A percentile compares a stretch with the other conserved stretches of the same genome.
phyloP scores from a whole-genome alignment of 805 yeast species.

The Peterozyma xylosa region DNA sequence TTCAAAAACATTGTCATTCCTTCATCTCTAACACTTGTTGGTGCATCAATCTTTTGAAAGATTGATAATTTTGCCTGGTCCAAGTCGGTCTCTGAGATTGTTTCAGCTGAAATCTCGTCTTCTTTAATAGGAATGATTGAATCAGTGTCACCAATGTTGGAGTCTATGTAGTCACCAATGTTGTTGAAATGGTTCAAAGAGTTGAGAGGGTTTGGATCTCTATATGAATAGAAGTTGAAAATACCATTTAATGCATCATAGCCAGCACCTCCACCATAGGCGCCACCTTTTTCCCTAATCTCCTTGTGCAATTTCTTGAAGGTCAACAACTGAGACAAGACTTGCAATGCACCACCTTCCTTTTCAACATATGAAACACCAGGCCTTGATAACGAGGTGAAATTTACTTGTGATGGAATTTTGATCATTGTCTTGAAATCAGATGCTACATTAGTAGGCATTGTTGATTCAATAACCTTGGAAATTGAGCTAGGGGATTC shows the following conservation, averaged over 20 bases:
- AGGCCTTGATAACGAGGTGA: constrained; percentile 57
- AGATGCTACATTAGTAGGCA: background rate
- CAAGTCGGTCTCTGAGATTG: constrained; percentile 47
- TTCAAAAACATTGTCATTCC: constrained; percentile 60
- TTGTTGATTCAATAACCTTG: background rate
- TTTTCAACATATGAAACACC: constrained; percentile 62
- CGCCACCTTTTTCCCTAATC: constrained; percentile 93
- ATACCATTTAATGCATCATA: constrained; percentile 78
- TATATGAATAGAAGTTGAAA: constrained; percentile 78
- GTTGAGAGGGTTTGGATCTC: constrained; percentile 83
- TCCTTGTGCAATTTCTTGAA: constrained; percentile 83
- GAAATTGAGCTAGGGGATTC: constrained; percentile 10
- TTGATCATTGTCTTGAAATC: constrained; percentile 40
- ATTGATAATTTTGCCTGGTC: constrained; percentile 87
- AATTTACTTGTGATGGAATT: constrained; percentile 85
- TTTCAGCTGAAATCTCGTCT: constrained; percentile 12
- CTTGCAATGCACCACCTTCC: constrained; percentile 83
- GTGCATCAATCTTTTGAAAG: constrained; percentile 90
- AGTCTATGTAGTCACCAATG: constrained; percentile 41
- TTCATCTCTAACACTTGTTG: constrained; percentile 72
- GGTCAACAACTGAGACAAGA: constrained; percentile 72
- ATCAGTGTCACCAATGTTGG: constrained; percentile 21
- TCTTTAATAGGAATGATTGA: constrained; percentile 24
- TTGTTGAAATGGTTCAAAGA: constrained; percentile 55
- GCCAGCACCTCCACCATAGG: constrained; percentile 92